Evolutionary conservation across 495 filamentous ascomycete genomes (phyloP), one percentile per base, ranked within the genome.

Genomic region (Neurospora sp.): DNA sequence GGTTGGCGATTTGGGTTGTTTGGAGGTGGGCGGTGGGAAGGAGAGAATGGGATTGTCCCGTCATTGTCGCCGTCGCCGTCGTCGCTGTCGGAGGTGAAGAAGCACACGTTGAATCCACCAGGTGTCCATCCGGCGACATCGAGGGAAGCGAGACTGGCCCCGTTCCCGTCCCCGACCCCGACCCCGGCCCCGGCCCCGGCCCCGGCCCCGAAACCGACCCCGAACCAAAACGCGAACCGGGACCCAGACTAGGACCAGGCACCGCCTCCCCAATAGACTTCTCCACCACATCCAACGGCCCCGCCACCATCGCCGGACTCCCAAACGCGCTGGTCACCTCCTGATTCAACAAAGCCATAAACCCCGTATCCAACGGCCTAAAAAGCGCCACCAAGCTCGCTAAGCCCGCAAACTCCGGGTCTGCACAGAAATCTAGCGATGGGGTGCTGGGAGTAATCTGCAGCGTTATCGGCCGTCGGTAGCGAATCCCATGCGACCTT

Each of bases 401-500:
- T 77, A 92, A 89, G 0, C 91, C 90, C 5, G 86, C 82, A 4
- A 88, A 76, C 1, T 83, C 83, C 0, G 88, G 86, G 39, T 88
- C 83, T 0, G 18, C 54, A n/a, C n/a, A n/a, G n/a, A n/a, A 16
- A 5, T 83, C 81, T 18, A 88, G 73, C 8, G 48, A 39, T 3
- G 54, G 71, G 6, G 73, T 46, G 18, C 69, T 62, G 0, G 71
- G 44, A 3, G 89, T 88, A 12, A 89, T 83, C 70, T 86, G 88
- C 70, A 88, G 88, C 8, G 88, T 88, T 59, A 92, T 85, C 44
- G 91, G 89, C 74, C 90, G 82, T 80, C 91, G 84, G 76, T 89
- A 84, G 75, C 93, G 90, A n/a, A 94, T 86, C 10, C 91, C 92
- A 77, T 93, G 92, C 9, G 91, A 88, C 81, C 89, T 84, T 79